phyloP scores from a whole-genome alignment of 345 rosid genomes.

The Pistacia vera region DNA sequence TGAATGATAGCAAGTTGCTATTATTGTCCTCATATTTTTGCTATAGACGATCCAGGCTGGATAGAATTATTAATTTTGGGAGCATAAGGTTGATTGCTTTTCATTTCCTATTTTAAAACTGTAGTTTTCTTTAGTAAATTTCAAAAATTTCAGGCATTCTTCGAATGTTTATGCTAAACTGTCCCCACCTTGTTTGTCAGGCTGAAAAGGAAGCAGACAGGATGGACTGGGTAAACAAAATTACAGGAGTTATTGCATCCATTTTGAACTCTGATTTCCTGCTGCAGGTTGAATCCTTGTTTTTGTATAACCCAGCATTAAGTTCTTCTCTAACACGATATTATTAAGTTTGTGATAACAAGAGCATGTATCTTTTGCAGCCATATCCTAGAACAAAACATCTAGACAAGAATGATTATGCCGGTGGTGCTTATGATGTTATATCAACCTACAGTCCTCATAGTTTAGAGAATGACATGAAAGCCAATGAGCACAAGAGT shows the following conservation, averaged over 20 bases:
- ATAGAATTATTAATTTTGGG: neutral
- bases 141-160: slow-evolving; percentile 5
- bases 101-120: neutral
- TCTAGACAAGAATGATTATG: slow-evolving; percentile 33
- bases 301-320: neutral
- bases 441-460: slow-evolving; percentile 27
- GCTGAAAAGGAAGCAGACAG: slow-evolving; percentile 90
- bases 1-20: neutral
- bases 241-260: slow-evolving; percentile 68
- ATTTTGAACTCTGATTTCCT: slow-evolving; percentile 66
- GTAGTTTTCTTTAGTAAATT: neutral
- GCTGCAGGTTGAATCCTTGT: slow-evolving; percentile 59
- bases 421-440: slow-evolving; percentile 35
- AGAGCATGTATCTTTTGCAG: slow-evolving; percentile 41
- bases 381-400: slow-evolving; percentile 34
- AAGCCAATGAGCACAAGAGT: slow-evolving; percentile 37
- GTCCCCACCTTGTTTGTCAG: slow-evolving; percentile 37
- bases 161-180: neutral
- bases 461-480: slow-evolving; percentile 27
- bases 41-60: neutral
- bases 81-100: neutral
- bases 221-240: slow-evolving; percentile 84
- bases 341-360: slow-evolving; percentile 18
- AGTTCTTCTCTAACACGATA: neutral
- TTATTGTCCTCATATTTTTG: neutral